These are phyloP conservation scores for Staphylotrichum tortipilum DNA, from an alignment of 495 filamentous ascomycete genomes.

Conservation along the genomic window DNA sequence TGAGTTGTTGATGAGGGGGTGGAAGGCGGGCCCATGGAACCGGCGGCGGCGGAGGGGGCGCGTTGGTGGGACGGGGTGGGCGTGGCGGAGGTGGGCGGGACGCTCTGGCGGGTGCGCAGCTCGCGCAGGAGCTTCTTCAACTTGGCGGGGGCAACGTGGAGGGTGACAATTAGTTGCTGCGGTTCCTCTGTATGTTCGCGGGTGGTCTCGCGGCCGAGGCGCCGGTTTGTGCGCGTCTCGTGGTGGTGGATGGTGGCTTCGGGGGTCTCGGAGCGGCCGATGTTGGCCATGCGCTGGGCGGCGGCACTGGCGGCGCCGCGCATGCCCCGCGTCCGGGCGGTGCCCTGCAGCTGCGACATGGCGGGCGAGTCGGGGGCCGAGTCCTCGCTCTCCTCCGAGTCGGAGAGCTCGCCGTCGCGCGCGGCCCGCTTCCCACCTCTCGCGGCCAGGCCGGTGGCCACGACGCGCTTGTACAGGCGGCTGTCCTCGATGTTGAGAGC, in stretches of 20 bases:
- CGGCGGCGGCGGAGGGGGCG: constrained; percentile 43
- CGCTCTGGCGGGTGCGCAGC: constrained; percentile 29
- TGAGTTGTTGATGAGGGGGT: constrained; percentile 33
- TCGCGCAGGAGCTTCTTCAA: constrained; percentile 51
- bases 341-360: constrained; percentile 63
- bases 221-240: constrained; percentile 59
- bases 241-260: constrained; percentile 64
- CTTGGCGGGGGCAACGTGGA: constrained; percentile 58
- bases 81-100: constrained; percentile 34
- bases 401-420: constrained; percentile 71
- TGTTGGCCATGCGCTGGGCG: constrained; percentile 60
- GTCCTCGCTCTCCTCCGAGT: constrained; percentile 80
- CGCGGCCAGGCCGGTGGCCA: constrained; percentile 43
- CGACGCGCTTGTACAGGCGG: constrained; percentile 66
- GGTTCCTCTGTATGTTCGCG: constrained; percentile 69
- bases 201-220: constrained; percentile 45
- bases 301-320: constrained; percentile 76
- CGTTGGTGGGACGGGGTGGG: constrained; percentile 45
- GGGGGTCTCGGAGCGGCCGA: constrained; percentile 84
- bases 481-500: constrained; percentile 72
- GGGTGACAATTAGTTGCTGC: constrained; percentile 56
- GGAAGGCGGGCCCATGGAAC: constrained; percentile 53
- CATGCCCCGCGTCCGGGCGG: constrained; percentile 79
- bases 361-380: constrained; percentile 82
- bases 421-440: constrained; percentile 46